Evolutionary conservation across 1,284 basidiomycete genomes (phyloP).

Genomic region (Waitea zeae): DNA sequence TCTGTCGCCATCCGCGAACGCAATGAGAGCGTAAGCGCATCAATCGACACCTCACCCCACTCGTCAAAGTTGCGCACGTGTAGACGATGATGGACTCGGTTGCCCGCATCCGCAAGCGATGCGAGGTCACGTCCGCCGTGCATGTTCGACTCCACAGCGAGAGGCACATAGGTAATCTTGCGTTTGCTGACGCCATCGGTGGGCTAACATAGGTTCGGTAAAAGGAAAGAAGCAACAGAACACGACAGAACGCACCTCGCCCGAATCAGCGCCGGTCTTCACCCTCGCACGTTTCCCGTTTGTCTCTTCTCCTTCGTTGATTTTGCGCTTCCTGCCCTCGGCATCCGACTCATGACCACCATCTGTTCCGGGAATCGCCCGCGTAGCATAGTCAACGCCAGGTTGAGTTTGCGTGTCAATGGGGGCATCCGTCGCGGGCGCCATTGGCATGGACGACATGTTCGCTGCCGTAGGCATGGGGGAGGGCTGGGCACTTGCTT

Average conservation of each 20-base stretch:
- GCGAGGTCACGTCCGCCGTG: slow-evolving; percentile 76
- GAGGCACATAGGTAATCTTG: slow-evolving; percentile 83
- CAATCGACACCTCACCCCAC: slow-evolving; percentile 80
- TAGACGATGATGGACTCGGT: slow-evolving; percentile 28
- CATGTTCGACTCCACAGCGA: slow-evolving; percentile 62
- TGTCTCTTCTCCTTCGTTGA: slow-evolving; percentile 41
- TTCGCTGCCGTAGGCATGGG: too few species aligned
- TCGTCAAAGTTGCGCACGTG: slow-evolving; percentile 57
- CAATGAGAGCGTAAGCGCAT: slow-evolving; percentile 78
- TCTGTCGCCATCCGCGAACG: slow-evolving; percentile 75
- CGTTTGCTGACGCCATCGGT: too few species aligned
- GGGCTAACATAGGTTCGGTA: too few species aligned
- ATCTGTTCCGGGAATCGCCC: too few species aligned
- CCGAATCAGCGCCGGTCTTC: slow-evolving; percentile 41
- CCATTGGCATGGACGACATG: too few species aligned
- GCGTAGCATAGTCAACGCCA: too few species aligned
- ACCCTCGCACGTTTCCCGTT: slow-evolving; percentile 50
- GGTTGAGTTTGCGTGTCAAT: too few species aligned
- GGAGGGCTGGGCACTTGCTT: too few species aligned
- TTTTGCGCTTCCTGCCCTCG: slow-evolving; percentile 51
- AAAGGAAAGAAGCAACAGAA: not conserved
- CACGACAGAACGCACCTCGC: not conserved
- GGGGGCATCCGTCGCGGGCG: too few species aligned
- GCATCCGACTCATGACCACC: too few species aligned
- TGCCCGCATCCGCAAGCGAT: slow-evolving; percentile 47